Evolutionary conservation across 805 yeast species (phyloP).

Genomic region (Candida maris): DNA sequence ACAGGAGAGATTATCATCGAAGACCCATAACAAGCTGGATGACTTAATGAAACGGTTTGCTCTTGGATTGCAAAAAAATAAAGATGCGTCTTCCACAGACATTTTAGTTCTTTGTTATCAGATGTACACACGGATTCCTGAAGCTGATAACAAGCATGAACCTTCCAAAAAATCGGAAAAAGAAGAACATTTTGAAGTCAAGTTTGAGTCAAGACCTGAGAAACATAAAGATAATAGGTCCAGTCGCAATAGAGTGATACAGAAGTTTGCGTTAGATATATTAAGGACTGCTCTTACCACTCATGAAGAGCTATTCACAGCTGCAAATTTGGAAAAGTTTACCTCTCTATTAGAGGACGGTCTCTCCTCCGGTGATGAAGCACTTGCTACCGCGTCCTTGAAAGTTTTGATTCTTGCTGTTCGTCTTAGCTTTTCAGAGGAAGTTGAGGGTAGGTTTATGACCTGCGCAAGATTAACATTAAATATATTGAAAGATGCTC

Average conservation of each 20-base stretch:
- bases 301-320: slow-evolving; percentile 56
- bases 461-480: slow-evolving; percentile 58
- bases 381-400: slow-evolving; percentile 66
- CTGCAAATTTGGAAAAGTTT: slow-evolving; percentile 63
- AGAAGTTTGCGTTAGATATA: slow-evolving; percentile 72
- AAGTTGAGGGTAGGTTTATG: slow-evolving; percentile 49
- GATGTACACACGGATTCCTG: slow-evolving; percentile 52
- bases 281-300: slow-evolving; percentile 67
- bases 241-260: slow-evolving; percentile 57
- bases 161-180: slow-evolving; percentile 18
- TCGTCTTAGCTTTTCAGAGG: slow-evolving; percentile 59
- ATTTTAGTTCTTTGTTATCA: slow-evolving; percentile 72
- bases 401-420: slow-evolving; percentile 58
- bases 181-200: slow-evolving; percentile 68
- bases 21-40: slow-evolving; percentile 69
- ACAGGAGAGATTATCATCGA: slow-evolving; percentile 60
- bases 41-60: slow-evolving; percentile 76
- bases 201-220: slow-evolving; percentile 56
- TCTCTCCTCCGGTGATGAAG: slow-evolving; percentile 66
- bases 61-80: slow-evolving; percentile 73
- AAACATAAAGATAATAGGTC: slow-evolving; percentile 54
- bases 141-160: slow-evolving; percentile 18
- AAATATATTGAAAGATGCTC: slow-evolving; percentile 66
- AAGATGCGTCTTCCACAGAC: slow-evolving; percentile 50
- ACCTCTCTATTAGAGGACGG: slow-evolving; percentile 66